A percentile compares a stretch with the other conserved stretches of the same genome.
Evolutionary conservation across 768 basidiomycete genomes (phyloP).

Genomic region (Mycena rebaudengoi): DNA sequence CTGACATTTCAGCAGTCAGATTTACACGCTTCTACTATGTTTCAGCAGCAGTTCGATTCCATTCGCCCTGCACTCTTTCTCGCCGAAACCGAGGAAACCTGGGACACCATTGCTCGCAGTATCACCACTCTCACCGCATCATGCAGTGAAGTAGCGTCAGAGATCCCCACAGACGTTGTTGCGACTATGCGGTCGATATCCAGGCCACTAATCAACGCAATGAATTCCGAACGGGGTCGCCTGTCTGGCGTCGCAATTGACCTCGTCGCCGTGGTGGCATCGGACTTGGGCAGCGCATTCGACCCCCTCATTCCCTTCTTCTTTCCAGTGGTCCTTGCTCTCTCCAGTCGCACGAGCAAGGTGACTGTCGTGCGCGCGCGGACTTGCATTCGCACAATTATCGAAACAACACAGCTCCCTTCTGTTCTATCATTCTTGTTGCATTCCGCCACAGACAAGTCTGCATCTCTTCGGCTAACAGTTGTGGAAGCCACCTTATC

Average conservation of each 20-base stretch:
- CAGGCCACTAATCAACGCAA: constrained; percentile 62
- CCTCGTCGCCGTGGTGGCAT: constrained; percentile 61
- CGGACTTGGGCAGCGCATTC: constrained; percentile 66
- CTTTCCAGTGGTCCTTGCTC: constrained; percentile 69
- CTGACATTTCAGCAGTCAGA: background rate
- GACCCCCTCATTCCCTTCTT: constrained; percentile 73
- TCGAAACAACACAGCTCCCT: constrained; percentile 74
- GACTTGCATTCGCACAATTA: constrained; percentile 63
- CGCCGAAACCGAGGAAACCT: constrained; percentile 80
- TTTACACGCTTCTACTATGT: constrained; percentile 30
- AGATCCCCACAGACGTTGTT: constrained; percentile 60
- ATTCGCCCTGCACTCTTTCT: constrained; percentile 50
- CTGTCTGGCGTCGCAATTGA: constrained; percentile 75
- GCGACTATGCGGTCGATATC: constrained; percentile 58
- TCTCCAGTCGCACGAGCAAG: constrained; percentile 83
- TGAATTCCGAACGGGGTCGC: constrained; percentile 78
- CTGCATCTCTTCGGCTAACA: constrained; percentile 65
- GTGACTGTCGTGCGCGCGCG: constrained; percentile 75
- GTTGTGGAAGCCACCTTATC: constrained; percentile 72
- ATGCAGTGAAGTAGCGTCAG: constrained; percentile 60
- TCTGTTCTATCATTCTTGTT: constrained; percentile 67
- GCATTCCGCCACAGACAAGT: constrained; percentile 73
- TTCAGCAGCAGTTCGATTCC: constrained; percentile 51
- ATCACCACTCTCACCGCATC: constrained; percentile 56
- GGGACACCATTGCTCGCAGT: constrained; percentile 71